Evolutionary conservation across 495 filamentous ascomycete genomes (phyloP).

Genomic region (Xylaria nigripes): DNA sequence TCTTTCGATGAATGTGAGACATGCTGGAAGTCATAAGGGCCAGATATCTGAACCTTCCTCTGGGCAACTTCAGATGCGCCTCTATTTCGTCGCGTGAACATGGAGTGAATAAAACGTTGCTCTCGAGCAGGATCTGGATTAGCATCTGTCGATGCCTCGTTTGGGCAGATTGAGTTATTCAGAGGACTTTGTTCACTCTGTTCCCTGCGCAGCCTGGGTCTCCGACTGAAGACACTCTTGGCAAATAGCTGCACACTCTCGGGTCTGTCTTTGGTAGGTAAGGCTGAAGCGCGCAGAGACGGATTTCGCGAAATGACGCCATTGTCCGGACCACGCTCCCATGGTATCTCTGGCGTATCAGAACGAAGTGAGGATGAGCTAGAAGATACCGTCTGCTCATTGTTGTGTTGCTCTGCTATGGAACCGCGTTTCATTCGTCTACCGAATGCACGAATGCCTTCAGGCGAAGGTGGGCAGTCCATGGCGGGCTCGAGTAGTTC

Average conservation of each 20-base stretch:
- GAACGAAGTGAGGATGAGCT: constrained; percentile 40
- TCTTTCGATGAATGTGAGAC: constrained; percentile 65
- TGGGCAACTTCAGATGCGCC: constrained; percentile 24
- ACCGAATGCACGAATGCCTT: constrained; percentile 43
- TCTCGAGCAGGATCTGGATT: constrained; percentile 24
- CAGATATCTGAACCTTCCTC: constrained; percentile 55
- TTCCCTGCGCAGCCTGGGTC: constrained; percentile 34
- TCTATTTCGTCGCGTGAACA: constrained; percentile 36
- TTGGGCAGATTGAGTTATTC: constrained; percentile 32
- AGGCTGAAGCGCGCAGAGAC: constrained; percentile 38
- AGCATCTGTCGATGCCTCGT: constrained; percentile 25
- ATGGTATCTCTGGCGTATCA: constrained; percentile 33
- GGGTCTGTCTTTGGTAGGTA: constrained; percentile 41
- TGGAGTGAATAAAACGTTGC: constrained; percentile 32
- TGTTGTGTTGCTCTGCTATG: constrained; percentile 34
- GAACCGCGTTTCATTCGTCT: constrained; percentile 43
- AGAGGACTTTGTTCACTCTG: constrained; percentile 34
- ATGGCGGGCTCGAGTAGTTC: constrained; percentile 40
- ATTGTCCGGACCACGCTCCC: constrained; percentile 37
- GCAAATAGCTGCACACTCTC: constrained; percentile 49
- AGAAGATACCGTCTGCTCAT: constrained; percentile 40
- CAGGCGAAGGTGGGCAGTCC: constrained; percentile 47
- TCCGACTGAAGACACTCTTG: constrained; percentile 43
- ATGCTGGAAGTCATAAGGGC: constrained; percentile 84
- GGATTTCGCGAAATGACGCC: constrained; percentile 40